Evolutionary conservation across 2,329 filamentous ascomycete species (phyloP).

Genomic region (Microascus cirrosus): DNA sequence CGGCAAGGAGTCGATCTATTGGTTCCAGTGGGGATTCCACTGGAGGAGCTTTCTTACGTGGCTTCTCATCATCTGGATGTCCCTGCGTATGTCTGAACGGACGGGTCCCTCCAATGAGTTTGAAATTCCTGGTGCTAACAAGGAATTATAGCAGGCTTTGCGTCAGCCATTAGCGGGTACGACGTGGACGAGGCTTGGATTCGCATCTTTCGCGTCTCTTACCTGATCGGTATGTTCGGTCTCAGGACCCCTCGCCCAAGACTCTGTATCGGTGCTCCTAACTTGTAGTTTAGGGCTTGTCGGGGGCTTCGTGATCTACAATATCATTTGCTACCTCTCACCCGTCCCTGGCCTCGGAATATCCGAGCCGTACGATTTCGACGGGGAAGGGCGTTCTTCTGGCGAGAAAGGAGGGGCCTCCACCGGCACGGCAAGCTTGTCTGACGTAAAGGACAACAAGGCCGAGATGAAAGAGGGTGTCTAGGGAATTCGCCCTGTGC

Average conservation of each 20-base stretch:
- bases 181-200: neutral
- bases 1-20: slow-evolving; percentile 22
- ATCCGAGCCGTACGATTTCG: neutral
- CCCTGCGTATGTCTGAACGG: too few species aligned
- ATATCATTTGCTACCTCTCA: neutral
- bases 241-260: too few species aligned
- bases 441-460: too few species aligned
- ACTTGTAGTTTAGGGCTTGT: neutral
- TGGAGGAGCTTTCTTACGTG: slow-evolving; percentile 8
- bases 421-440: too few species aligned
- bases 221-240: neutral
- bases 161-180: neutral
- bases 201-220: neutral
- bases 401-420: too few species aligned
- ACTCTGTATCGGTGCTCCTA: neutral
- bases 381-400: neutral
- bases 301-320: neutral
- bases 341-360: neutral
- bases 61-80: too few species aligned
- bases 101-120: too few species aligned
- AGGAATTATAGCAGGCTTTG: neutral
- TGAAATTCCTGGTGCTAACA: too few species aligned
- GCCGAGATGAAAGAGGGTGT: too few species aligned
- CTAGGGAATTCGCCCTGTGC: too few species aligned
- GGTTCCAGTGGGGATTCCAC: slow-evolving; percentile 20